Base-by-base conservation (phyloP, 176 grass and related monocot species). In the Eremochloa ophiuroides region DNA sequence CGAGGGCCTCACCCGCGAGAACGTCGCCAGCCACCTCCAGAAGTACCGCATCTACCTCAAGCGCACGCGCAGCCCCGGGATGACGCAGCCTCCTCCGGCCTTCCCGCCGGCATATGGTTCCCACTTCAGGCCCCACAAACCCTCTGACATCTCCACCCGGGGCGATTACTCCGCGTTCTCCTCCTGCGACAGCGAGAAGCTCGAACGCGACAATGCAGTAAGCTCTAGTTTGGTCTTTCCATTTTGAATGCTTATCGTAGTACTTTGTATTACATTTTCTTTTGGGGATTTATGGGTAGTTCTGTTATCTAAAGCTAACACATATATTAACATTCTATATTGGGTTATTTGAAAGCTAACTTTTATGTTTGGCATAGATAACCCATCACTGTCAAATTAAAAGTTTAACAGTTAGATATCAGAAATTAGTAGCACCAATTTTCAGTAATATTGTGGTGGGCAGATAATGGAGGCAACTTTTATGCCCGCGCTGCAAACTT, bases 21-120 rank as follows among this genome's bases (percentile, higher is more conserved):
- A 95, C 88, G 96, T 99, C 40, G 91, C 93, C n/a, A 99, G 96
- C 82, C 96, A 99, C 68, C 89, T 99, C 58, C 96, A 99, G 62
- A 99, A 99, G 88, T 99, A 99, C 69, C 79, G 96, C 46, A 89
- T 99, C 69, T 99, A 99, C 76, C 87, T 93, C 69, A 99, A 93
- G 85, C 78, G 91, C 84, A 82, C 73, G 82, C 73, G 44, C 37
- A 4, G 2, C 33, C 34, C 27, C 78, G 35, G 15, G 26, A 10
- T 22, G 33, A 8, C 66, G 14, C 41, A 66, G 6, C 40, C 53
- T 3, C 59, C 18, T 7, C 65, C 17, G 10, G 20, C 34, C 4
- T 10, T 23, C 4, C 41, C 53, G 22, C 11, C 77, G 65, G 73
- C 33, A 0, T 77, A 39, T 78, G 50, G 69, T 5, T 22, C 78